These are phyloP conservation scores for Coffea humblotiana DNA, from an alignment of 305 asterid species.

Conservation along the genomic window DNA sequence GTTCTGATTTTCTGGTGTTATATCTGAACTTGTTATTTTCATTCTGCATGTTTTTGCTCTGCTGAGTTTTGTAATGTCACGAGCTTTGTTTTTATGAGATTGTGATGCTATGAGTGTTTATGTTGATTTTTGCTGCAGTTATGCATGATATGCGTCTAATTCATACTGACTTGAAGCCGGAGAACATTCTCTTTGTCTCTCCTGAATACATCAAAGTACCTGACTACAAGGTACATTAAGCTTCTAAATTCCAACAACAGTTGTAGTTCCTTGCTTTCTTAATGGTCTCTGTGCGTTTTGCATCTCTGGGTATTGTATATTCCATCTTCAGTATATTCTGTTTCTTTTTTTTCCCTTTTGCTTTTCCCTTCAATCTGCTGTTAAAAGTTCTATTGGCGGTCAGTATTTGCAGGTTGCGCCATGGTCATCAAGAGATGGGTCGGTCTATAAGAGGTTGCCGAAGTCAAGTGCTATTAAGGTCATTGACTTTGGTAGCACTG, in stretches of 20 bases:
- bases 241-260: background rate
- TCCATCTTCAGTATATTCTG: constrained; percentile 4
- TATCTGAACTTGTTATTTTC: constrained; percentile 1
- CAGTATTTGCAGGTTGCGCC: constrained; percentile 35
- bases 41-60: constrained; percentile 8
- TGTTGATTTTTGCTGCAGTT: constrained; percentile 33
- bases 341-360: background rate
- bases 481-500: constrained; percentile 54
- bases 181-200: constrained; percentile 52
- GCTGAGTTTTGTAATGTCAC: background rate
- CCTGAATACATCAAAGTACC: constrained; percentile 45
- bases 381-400: constrained; percentile 13
- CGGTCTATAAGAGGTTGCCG: constrained; percentile 41
- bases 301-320: background rate
- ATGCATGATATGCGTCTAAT: constrained; percentile 57
- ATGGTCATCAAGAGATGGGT: constrained; percentile 36
- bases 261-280: background rate
- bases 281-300: background rate
- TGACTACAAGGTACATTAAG: constrained; percentile 39
- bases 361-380: background rate
- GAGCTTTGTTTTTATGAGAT: constrained; percentile 10
- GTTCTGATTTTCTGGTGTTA: constrained; percentile 9
- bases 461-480: constrained; percentile 54
- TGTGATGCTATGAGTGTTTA: constrained; percentile 13
- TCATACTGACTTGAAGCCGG: constrained; percentile 58